These are phyloP conservation scores for Diaporthe amygdali DNA, from an alignment of 2,329 filamentous ascomycete genomes.

Conservation along the genomic window DNA sequence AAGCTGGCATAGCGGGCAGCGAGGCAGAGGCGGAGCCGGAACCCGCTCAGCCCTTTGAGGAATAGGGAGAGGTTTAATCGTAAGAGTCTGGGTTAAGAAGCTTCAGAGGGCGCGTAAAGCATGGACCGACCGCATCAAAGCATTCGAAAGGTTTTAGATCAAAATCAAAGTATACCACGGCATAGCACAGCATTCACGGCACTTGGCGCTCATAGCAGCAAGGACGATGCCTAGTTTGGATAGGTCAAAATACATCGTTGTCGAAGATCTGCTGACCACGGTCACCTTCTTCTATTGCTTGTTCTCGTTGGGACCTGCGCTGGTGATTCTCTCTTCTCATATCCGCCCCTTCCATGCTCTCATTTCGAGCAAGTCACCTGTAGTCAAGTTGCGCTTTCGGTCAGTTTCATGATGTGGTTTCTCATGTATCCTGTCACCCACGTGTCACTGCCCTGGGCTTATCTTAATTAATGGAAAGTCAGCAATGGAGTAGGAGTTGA, in stretches of 20 bases:
- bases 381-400: too few relatives aligned
- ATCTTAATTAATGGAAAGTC: background rate
- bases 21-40: background rate
- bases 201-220: background rate
- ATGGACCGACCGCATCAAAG: conserved; percentile 2
- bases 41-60: background rate
- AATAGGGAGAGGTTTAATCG: background rate
- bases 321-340: background rate
- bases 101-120: background rate
- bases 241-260: conserved; percentile 9
- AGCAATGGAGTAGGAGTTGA: background rate
- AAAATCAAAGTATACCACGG: conserved; percentile 16
- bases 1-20: conserved; percentile 16
- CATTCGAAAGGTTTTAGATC: conserved; percentile 7
- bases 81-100: background rate
- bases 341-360: too few relatives aligned
- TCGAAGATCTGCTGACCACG: background rate
- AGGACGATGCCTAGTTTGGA: conserved; percentile 10
- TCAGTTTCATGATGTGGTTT: background rate
- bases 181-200: conserved; percentile 20
- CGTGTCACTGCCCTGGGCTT: background rate
- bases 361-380: too few relatives aligned
- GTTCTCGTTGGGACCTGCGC: background rate
- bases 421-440: too few relatives aligned
- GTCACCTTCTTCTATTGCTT: background rate